Conservation (phyloP, 176 grass and related monocot genomes). For the Miscanthus lutarioriparius region DNA sequence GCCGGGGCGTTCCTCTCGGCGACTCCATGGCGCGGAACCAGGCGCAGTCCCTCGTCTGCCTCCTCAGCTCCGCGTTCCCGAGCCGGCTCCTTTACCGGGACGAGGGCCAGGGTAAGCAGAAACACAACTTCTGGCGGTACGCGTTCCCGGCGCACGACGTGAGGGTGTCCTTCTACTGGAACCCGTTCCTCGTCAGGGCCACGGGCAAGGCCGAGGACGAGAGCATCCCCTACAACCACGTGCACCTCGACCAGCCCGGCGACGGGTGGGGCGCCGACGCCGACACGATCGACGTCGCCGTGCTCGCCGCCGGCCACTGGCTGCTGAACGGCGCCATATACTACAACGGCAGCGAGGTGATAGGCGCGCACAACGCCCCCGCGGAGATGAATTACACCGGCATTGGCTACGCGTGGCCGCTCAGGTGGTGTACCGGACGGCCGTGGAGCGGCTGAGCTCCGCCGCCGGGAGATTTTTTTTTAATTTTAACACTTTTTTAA, state of each 20-base stretch:
- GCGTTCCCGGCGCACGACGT: conserved; percentile 41
- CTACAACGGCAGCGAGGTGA: conserved; percentile 46
- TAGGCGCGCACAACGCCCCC: conserved; percentile 44
- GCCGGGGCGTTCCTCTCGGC: conserved; percentile 25
- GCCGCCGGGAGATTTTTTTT: neutral
- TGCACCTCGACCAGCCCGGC: conserved; percentile 41
- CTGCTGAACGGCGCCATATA: conserved; percentile 49
- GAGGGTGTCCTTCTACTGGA: conserved; percentile 53
- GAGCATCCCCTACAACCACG: neutral
- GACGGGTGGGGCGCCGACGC: conserved; percentile 35
- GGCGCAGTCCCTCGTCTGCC: conserved; percentile 48
- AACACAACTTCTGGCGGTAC: conserved; percentile 26
- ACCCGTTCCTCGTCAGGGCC: conserved; percentile 39
- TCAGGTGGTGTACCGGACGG: conserved; percentile 31
- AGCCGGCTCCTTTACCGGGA: conserved; percentile 17
- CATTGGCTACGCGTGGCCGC: conserved; percentile 50
- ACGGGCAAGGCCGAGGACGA: conserved; percentile 24
- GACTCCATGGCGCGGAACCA: conserved; percentile 54
- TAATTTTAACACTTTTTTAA: too few relatives aligned
- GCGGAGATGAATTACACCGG: conserved; percentile 46
- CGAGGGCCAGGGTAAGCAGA: neutral
- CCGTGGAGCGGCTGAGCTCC: conserved; percentile 25
- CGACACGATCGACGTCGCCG: conserved; percentile 47
- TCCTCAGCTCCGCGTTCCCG: conserved; percentile 33
- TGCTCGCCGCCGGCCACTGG: conserved; percentile 63